Base-by-base conservation (phyloP, 2,329 filamentous ascomycete species). In the Delphinella strobiligena region DNA sequence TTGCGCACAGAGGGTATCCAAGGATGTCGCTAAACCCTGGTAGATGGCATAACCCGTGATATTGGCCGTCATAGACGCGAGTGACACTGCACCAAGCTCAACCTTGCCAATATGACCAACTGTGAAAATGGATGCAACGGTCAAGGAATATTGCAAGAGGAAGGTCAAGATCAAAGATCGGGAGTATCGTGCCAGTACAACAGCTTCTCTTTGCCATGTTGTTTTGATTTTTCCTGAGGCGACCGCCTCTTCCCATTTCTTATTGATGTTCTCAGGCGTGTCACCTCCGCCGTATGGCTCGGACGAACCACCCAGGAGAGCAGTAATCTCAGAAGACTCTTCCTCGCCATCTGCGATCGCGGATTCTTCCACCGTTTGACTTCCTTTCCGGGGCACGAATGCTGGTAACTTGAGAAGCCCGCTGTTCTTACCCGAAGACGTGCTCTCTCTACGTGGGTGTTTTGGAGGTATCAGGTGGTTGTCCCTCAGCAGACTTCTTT, bases 1-100 rank as follows among this genome's bases (percentile, higher is more conserved):
- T 59, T 96, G 88, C 0, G 88, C 75, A 57, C 88, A 94, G 2
- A 95, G 75, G 0, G 89, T 95, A 59, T 95, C 88, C 31, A 95
- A 67, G 49, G 81, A 85, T 5, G 88, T 95, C 2, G 86, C 82
- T 9, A 95, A 68, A 12, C 86, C 63, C 49, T 66, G 62, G 31
- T 63, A 65, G 11, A 66, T 58, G 1, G 63, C 57, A 43, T 62
- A 66, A 3, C 63, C 63, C 2, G 62, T 65, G 24, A 67, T 66
- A 19, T 59, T 62, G 1, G 63, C 63, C 2, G 61, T 66, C 64
- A 67, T 67, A 37, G 53, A 60, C 2, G 61, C 64, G 24, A 67
- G 47, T 47, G 59, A 63, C 10, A 66, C 64, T 12, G 63, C 64
- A 9, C 63, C 64, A 2, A 67, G 50, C 40, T 67, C 64, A 3